phyloP scores from a whole-genome alignment of 352 stramenopile species.

The Pythium periplocum region DNA sequence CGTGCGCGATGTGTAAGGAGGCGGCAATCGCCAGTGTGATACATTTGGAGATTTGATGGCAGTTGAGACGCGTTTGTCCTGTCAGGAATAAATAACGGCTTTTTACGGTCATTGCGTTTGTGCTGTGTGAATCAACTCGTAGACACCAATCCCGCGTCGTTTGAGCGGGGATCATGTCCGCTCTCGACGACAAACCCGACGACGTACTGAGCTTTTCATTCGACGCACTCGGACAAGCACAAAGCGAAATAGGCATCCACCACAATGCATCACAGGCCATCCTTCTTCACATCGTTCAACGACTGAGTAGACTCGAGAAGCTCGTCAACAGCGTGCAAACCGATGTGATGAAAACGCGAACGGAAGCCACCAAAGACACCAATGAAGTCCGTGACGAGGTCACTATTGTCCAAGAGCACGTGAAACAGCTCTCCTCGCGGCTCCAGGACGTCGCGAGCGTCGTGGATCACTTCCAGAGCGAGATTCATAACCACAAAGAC shows the following conservation, averaged over 20 bases:
- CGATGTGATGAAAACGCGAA: constrained; percentile 31
- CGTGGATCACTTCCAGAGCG: constrained; percentile 60
- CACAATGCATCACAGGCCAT: constrained; percentile 53
- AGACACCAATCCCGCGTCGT: no score
- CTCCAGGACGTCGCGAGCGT: constrained; percentile 53
- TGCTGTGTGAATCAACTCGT: no score
- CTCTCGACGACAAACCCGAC: not conserved
- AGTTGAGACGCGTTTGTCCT: no score
- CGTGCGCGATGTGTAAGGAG: constrained; percentile 55
- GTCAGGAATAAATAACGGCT: no score
- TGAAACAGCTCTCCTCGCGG: constrained; percentile 46
- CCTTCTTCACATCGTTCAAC: constrained; percentile 56
- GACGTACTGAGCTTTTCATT: constrained; percentile 5
- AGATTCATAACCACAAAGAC: constrained; percentile 49
- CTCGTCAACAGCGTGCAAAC: constrained; percentile 32
- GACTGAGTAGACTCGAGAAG: constrained; percentile 44
- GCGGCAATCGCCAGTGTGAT: no score
- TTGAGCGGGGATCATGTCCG: no score
- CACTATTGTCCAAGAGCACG: constrained; percentile 29
- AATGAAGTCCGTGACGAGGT: constrained; percentile 47
- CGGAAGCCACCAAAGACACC: constrained; percentile 31
- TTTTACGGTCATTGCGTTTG: no score
- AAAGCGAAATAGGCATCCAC: constrained; percentile 46
- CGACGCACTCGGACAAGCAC: constrained; percentile 35
- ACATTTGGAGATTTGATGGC: no score